Evolutionary conservation across 768 basidiomycete species (phyloP), one percentile per base, ranked within the genome.

Genomic region (Podaxis pistillaris): DNA sequence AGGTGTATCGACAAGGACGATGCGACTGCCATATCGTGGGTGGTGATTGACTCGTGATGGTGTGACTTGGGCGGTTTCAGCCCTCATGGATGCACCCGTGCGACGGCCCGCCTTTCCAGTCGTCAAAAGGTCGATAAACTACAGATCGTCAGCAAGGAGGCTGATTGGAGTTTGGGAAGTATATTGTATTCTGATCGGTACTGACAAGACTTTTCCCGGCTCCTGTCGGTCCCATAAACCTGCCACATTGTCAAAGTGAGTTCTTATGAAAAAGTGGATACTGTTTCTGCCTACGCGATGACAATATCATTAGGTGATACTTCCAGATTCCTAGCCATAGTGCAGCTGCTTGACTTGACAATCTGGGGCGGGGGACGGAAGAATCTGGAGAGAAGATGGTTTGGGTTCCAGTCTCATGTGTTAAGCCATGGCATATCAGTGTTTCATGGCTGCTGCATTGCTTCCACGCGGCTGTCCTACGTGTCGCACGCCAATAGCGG

Each of bases 1-100:
- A 4, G 62, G 55, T 9, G 55, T 57, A 19, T 63, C 55, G 38
- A 63, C 46, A 3, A 57, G 55, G 19, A 63, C 55, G 33, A 63
- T 37, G 8, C 47, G 55, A 11, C 26, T 33, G n/a, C 24, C 46
- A 15, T 63, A 26, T 40, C 12, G 54, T n/a, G 30, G n/a, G 13
- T 50, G 24, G 3, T 24, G 4, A 22, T 26, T 19, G 40, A 33
- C 46, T 36, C 46, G 44, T 19, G 44, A 15, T 41, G 46, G 30
- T 13, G 37, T 30, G n/a, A 58, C 33, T 17, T n/a, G 12, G 33
- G 57, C 47, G 11, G 46, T 58, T 47, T 28, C 46, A 1, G 57
- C 24, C n/a, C 19, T 37, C 30, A 58, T 11, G 12, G n/a, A n/a
- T 2, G 11, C 19, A 11, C 57, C 57, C 30, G 57, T 28, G 30